Evolutionary conservation across 768 basidiomycete species (phyloP).

Genomic region (Mrakia blollopis): DNA sequence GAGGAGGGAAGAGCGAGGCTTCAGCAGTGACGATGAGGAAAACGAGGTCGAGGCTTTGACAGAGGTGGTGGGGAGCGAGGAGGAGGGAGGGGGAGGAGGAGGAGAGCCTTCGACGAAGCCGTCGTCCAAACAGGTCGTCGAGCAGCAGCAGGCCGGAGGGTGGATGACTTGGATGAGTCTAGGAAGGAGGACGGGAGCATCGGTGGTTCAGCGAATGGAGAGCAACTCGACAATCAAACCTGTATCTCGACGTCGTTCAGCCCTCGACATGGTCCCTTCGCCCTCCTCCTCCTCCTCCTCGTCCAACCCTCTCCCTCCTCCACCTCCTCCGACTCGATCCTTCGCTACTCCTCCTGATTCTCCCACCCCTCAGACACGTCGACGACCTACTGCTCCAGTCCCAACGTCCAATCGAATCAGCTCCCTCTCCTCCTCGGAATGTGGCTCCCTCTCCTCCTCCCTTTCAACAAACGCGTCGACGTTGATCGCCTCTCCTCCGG

Average conservation of each 20-base stretch:
- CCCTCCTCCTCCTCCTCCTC: background rate
- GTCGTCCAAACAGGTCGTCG: background rate
- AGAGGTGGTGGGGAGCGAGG: background rate
- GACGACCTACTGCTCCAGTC: background rate
- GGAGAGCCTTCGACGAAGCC: background rate
- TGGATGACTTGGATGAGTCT: conserved; percentile 3
- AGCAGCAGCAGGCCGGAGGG: background rate
- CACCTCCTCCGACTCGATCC: background rate
- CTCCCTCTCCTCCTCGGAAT: background rate
- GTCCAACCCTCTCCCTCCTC: background rate
- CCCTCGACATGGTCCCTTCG: background rate
- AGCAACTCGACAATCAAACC: background rate
- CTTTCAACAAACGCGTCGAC: conserved; percentile 3
- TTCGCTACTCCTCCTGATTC: conserved; percentile 7
- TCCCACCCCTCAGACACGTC: background rate
- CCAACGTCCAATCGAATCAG: background rate
- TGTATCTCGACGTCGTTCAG: background rate
- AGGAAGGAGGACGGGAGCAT: background rate
- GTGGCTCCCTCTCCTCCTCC: conserved; percentile 9
- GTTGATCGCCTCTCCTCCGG: background rate
- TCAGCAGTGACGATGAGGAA: conserved; percentile 5
- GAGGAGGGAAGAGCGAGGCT: background rate
- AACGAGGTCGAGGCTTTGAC: conserved; percentile 4
- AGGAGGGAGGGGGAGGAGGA: background rate
- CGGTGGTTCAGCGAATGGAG: background rate